Conservation (phyloP, 768 basidiomycete genomes). For the Leccinum uliginosum region DNA sequence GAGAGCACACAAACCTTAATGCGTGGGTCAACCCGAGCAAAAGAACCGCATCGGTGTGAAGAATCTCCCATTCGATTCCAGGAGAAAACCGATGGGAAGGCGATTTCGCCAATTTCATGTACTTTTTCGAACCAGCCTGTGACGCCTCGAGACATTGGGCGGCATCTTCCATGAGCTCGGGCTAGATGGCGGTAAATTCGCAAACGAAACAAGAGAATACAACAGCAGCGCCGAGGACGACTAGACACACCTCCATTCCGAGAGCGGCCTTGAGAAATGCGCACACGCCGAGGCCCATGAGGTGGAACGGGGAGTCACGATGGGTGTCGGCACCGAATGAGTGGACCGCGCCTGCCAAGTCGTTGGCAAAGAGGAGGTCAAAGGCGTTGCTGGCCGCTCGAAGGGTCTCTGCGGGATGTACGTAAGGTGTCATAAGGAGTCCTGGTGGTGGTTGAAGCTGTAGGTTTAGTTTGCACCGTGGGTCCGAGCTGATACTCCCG, state of each 20-base stretch:
- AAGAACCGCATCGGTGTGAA: constrained; percentile 69
- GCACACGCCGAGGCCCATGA: constrained; percentile 66
- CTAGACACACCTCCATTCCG: constrained; percentile 62
- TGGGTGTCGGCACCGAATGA: constrained; percentile 34
- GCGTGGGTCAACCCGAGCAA: constrained; percentile 69
- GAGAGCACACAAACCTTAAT: constrained; percentile 47
- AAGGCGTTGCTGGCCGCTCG: constrained; percentile 49
- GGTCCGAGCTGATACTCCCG: neutral
- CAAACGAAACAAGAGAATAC: neutral
- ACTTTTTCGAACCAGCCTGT: constrained; percentile 57
- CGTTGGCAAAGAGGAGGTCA: constrained; percentile 64
- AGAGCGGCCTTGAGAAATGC: constrained; percentile 74
- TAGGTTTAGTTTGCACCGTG: neutral
- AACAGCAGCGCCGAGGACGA: neutral
- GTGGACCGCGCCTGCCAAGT: constrained; percentile 50
- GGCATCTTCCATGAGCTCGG: constrained; percentile 62
- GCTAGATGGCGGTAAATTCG: constrained; percentile 30
- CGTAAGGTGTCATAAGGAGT: neutral
- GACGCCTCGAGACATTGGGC: constrained; percentile 49
- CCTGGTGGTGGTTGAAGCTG: neutral
- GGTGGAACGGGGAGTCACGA: constrained; percentile 63
- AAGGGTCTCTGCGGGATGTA: constrained; percentile 29
- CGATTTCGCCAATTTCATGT: constrained; percentile 36
- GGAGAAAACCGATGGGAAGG: constrained; percentile 44
- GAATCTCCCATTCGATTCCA: constrained; percentile 73